Evolutionary conservation across 495 filamentous ascomycete species (phyloP), one percentile per base, ranked within the genome.

Genomic region (Immersiella caudata): DNA sequence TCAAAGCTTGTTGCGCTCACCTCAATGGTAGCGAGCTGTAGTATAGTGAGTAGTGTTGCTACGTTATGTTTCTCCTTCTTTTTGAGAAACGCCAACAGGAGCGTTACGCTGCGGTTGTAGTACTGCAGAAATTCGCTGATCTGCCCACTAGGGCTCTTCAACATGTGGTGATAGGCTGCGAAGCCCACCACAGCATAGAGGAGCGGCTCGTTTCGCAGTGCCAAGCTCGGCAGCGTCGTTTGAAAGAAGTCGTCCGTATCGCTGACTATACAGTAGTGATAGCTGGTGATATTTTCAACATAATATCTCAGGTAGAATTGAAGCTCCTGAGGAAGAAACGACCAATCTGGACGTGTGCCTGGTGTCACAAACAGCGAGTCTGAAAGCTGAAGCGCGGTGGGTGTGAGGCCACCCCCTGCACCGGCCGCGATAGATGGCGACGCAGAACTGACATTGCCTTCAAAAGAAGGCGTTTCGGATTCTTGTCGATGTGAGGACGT

Each of bases 1-100:
- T 21, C 14, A 8, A 25, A 26, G 8, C 25, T 29, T 1, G 46
- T 8, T 9, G 26, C 20, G 56, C 81, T 75, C 84, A 97, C 94
- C 88, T 99, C 95, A 67, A 97, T 93, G 8, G 89, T 94, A 54
- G 93, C 94, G 50, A 98, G 87, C 68, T 97, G 93, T 50, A 99
- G 81, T 40, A 99, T 94, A 6, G 94, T 96, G 62, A 97, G 79
- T 36, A 99, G 76, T 12, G 89, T 97, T n/a, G 90, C 86, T 36
- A 90, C 82, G 49, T 72, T 90, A 71, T 92, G 90, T 67, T 84
- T 86, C 68, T 91, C 89, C 54, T 86, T 86, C 25, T 84, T 89
- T 49, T 85, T 84, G 51, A 98, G 76, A 12, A 88, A 93, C 58
- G 83, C 83, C 12, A 94, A 83, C 29, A 99, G 84, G 16, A 93